These are phyloP conservation scores for Panicum miliaceum DNA, from an alignment of 176 grass and related monocot genomes.

Conservation along the genomic window DNA sequence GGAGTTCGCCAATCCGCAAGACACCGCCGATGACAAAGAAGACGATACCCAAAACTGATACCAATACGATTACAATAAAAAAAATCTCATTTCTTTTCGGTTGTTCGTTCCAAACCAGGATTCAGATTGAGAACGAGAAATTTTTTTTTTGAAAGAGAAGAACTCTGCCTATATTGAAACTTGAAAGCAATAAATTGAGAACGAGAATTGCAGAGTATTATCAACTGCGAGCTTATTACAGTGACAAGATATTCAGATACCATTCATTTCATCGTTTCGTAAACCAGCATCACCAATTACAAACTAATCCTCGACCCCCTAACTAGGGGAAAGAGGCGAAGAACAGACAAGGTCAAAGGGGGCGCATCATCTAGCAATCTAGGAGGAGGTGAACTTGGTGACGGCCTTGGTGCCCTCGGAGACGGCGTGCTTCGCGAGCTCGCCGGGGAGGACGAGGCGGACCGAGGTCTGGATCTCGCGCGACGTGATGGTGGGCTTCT, in stretches of 20 bases:
- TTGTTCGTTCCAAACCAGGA: not conserved
- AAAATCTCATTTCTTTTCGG: not conserved
- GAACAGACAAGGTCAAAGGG: not conserved
- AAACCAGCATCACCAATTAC: not conserved
- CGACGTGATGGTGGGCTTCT: slow-evolving; percentile 71
- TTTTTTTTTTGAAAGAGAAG: too few relatives aligned
- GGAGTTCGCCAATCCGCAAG: slow-evolving; percentile 53
- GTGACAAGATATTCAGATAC: not conserved
- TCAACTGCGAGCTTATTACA: not conserved
- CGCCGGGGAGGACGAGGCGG: slow-evolving; percentile 67
- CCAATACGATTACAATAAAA: not conserved
- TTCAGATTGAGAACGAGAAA: not conserved
- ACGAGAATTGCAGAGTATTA: not conserved
- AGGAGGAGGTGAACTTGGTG: slow-evolving; percentile 61
- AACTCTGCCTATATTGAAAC: too few relatives aligned
- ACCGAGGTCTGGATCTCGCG: slow-evolving; percentile 73
- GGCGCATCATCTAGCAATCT: not conserved
- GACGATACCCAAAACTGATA: slow-evolving; percentile 41
- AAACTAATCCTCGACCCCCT: not conserved
- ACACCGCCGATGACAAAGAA: slow-evolving; percentile 3
- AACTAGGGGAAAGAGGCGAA: not conserved
- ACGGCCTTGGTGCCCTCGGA: slow-evolving; percentile 72
- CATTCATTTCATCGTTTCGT: slow-evolving; percentile 24
- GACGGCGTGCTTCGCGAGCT: slow-evolving; percentile 66
- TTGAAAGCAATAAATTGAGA: too few relatives aligned